Conservation (phyloP, 2,329 filamentous ascomycete species). For the Penicillium sp. region DNA sequence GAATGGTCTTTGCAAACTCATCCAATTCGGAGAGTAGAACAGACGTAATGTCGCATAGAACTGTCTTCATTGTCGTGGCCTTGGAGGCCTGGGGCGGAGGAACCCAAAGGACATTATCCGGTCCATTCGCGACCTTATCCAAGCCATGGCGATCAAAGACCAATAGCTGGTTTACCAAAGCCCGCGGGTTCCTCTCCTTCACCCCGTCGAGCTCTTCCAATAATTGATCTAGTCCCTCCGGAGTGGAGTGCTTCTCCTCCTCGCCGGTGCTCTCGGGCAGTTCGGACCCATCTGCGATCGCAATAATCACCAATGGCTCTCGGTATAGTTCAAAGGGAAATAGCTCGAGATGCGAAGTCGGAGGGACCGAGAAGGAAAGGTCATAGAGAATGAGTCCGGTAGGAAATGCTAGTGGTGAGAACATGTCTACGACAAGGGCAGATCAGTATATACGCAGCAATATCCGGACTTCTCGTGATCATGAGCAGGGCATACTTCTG, state of each 20-base stretch:
- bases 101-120: conserved; percentile 67
- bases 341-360: conserved; percentile 73
- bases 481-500: conserved; percentile 63
- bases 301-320: conserved; percentile 78
- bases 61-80: conserved; percentile 74
- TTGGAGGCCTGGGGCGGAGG: conserved; percentile 67
- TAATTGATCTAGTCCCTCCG: conserved; percentile 39
- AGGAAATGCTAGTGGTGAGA: conserved; percentile 85
- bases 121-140: conserved; percentile 53
- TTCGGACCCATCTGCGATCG: conserved; percentile 77
- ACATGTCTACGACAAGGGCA: conserved; percentile 66
- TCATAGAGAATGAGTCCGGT: conserved; percentile 85
- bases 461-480: not conserved
- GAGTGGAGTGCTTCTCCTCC: conserved; percentile 35
- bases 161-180: conserved; percentile 72
- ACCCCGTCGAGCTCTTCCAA: conserved; percentile 67
- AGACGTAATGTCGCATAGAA: conserved; percentile 76
- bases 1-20: conserved; percentile 67
- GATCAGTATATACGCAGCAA: conserved; percentile 20
- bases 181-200: conserved; percentile 69
- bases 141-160: conserved; percentile 70
- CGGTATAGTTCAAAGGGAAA: conserved; percentile 89
- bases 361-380: conserved; percentile 73
- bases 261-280: conserved; percentile 42
- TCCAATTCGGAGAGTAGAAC: conserved; percentile 73